These are phyloP conservation scores for Emergomyces africanus DNA, from an alignment of 2,329 filamentous ascomycete species.

Conservation along the genomic window DNA sequence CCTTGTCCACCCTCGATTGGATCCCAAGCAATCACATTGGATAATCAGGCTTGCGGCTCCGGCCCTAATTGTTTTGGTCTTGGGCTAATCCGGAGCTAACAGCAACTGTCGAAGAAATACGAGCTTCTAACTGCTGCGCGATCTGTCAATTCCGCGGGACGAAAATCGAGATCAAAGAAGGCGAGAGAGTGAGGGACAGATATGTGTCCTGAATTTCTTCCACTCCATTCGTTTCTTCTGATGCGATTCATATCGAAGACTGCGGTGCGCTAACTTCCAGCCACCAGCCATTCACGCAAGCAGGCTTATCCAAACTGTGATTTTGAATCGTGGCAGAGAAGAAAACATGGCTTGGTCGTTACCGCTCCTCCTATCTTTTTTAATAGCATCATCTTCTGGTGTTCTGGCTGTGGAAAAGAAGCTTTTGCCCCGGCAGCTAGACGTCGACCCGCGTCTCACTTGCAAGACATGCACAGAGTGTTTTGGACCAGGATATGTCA, in stretches of 20 bases:
- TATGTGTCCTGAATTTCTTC: not conserved
- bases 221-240: not conserved
- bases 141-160: not conserved
- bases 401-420: not conserved
- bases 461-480: slow-evolving; percentile 6
- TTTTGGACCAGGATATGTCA: slow-evolving; percentile 1
- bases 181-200: not conserved
- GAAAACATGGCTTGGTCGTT: not conserved
- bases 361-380: not conserved
- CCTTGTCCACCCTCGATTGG: not conserved
- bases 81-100: not conserved
- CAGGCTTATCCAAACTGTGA: not conserved
- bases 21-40: not conserved
- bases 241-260: not conserved
- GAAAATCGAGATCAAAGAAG: not conserved
- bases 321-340: not conserved
- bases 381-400: not conserved
- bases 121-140: not conserved
- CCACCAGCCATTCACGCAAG: not conserved
- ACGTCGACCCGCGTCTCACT: not conserved
- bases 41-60: not conserved
- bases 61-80: too few relatives aligned
- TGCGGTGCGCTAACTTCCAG: too few relatives aligned
- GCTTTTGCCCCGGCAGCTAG: not conserved
- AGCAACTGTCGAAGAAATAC: not conserved